phyloP scores from a whole-genome alignment of 805 yeast genomes.

The Lipomyces spencermartinsiae region DNA sequence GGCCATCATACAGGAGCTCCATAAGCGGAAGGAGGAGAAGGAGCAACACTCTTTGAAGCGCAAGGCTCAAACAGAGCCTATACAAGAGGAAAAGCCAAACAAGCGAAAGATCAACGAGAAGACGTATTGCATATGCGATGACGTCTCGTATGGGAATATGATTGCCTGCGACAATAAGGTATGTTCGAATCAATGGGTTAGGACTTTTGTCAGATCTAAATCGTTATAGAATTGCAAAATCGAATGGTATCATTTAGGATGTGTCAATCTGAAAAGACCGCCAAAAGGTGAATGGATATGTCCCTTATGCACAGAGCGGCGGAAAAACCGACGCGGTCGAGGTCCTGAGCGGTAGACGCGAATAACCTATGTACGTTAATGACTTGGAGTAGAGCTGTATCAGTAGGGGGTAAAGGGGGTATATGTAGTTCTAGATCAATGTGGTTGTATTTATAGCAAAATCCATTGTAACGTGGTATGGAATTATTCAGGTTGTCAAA shows the following conservation, averaged over 20 bases:
- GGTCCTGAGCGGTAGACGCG: not conserved
- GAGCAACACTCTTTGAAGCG: constrained; percentile 4
- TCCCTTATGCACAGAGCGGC: constrained; percentile 58
- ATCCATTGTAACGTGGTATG: not conserved
- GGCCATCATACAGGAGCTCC: not conserved
- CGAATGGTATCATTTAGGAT: constrained; percentile 96
- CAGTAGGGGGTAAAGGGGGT: not conserved
- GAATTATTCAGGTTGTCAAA: not conserved
- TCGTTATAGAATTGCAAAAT: constrained; percentile 62
- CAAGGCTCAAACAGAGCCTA: constrained; percentile 6
- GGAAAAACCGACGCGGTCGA: not conserved
- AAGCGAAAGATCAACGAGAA: constrained; percentile 8
- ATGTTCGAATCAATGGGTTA: constrained; percentile 51
- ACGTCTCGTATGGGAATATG: constrained; percentile 73
- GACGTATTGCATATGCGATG: constrained; percentile 56
- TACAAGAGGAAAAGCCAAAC: not conserved
- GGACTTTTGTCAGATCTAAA: not conserved
- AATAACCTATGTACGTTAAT: not conserved
- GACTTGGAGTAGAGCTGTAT: not conserved
- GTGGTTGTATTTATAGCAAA: not conserved
- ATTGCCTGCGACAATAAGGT: constrained; percentile 84
- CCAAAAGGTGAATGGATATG: constrained; percentile 90
- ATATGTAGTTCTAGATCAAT: too few species aligned
- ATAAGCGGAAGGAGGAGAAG: not conserved
- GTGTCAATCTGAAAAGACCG: constrained; percentile 83